Evolutionary conservation across 345 rosid species (phyloP).

Genomic region (Abelmoschus esculentus): DNA sequence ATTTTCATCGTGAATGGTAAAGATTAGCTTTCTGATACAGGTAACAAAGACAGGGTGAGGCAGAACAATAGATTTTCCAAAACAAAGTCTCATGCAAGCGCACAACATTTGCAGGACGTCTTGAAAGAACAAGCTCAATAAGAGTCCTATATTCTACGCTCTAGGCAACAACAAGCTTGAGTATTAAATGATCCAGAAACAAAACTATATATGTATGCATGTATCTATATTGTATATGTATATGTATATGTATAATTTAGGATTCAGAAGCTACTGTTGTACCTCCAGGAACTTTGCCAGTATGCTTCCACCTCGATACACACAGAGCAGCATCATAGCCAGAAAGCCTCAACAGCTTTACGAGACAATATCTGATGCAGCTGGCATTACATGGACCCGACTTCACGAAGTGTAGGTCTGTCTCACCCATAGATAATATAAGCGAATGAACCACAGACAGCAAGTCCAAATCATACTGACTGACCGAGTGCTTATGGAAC

Average conservation of each 20-base stretch:
- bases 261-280: constrained; percentile 14
- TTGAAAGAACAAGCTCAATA: neutral
- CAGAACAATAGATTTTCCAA: neutral
- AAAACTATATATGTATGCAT: neutral
- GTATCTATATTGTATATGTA: neutral
- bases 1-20: neutral
- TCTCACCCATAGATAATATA: constrained; percentile 48
- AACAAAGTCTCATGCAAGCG: neutral
- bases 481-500: constrained; percentile 46
- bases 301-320: constrained; percentile 69
- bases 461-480: constrained; percentile 59
- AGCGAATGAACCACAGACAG: constrained; percentile 51
- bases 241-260: neutral
- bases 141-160: neutral
- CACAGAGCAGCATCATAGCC: constrained; percentile 89
- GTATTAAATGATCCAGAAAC: neutral
- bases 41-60: neutral
- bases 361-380: constrained; percentile 69
- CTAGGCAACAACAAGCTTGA: neutral
- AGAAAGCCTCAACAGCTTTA: constrained; percentile 63
- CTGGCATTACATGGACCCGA: constrained; percentile 66
- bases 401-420: constrained; percentile 48
- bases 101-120: neutral
- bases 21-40: neutral
- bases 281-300: constrained; percentile 94